These are phyloP conservation scores for Vitellaria paradoxa DNA, from an alignment of 179 eudicot genomes.

Conservation along the genomic window DNA sequence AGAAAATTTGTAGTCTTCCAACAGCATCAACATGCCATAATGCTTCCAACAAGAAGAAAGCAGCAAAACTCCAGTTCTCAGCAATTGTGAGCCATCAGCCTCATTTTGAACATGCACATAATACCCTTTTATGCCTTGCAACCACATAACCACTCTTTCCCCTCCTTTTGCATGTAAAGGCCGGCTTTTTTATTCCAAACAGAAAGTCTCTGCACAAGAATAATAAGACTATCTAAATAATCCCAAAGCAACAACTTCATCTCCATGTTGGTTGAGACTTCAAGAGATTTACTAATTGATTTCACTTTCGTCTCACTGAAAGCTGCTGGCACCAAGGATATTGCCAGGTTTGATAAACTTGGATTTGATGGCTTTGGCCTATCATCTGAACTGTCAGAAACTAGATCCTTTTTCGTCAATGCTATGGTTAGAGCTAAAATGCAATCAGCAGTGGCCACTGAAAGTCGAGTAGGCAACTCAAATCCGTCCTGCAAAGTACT, in stretches of 20 bases:
- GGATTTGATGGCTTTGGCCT: conserved; percentile 23
- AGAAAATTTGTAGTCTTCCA: conserved; percentile 47
- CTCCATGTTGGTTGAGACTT: conserved; percentile 33
- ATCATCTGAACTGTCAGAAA: conserved; percentile 30
- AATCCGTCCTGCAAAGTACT: conserved; percentile 67
- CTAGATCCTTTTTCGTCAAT: conserved; percentile 36
- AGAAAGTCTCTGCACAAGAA: conserved; percentile 59
- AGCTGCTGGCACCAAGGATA: conserved; percentile 20
- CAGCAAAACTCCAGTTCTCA: conserved; percentile 50
- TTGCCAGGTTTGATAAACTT: conserved; percentile 23
- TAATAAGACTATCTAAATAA: conserved; percentile 53
- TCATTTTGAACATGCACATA: conserved; percentile 33
- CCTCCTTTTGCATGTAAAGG: conserved; percentile 67
- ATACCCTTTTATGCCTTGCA: conserved; percentile 39
- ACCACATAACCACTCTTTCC: conserved; percentile 63
- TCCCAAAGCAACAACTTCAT: conserved; percentile 61
- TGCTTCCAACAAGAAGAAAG: conserved; percentile 88
- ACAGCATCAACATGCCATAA: conserved; percentile 56
- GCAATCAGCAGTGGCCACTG: conserved; percentile 81
- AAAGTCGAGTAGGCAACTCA: conserved; percentile 91
- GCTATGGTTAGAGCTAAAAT: conserved; percentile 53
- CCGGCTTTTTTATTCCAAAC: conserved; percentile 76
- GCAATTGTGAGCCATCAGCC: conserved; percentile 54
- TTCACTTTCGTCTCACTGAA: conserved; percentile 32
- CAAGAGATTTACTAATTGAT: conserved; percentile 33